Base-by-base conservation (phyloP, 1,284 basidiomycete genomes). In the Sporisorium graminicola region DNA sequence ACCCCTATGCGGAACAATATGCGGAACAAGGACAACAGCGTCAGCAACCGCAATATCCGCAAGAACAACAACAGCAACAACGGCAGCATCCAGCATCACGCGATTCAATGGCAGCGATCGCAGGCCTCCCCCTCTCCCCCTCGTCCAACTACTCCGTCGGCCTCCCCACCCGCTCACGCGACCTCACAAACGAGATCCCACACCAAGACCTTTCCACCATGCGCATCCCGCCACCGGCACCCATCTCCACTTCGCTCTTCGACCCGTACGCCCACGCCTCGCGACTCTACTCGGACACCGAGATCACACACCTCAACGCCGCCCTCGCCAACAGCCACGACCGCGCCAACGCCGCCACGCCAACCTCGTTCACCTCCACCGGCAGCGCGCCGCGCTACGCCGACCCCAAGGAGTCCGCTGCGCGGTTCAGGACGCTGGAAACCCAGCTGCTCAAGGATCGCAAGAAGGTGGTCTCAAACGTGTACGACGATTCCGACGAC, bases 241-340 rank as follows among this genome's bases (percentile, higher is more conserved):
- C 71, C 5, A 40, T 67, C 12, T 16, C 47, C 12, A 62, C 69
- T 0, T 68, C 65, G 9, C 29, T 65, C 26, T 69, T 73, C 61
- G 65, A 74, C 47, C 71, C 74, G 0, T 74, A 69, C 56, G n/a
- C 63, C 29, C 69, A 77, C 47, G 61, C 70, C 8, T 67, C 64
- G 8, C 65, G 58, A 2, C 58, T 73, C 8, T 73, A 73, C 51
- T 44, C 56, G 0, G 35, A 61, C 14, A 58, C 62, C 3, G 58
- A 66, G 12, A 44, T 47, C 16, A 43, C 49, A 3, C 60, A 63
- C 22, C 33, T 71, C 60, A 26, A 40, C 22, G 56, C 66, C 24
- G 63, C 52, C 0, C 46, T 60, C 29, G 12, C 22, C 27, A 22
- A 22, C 29, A 9, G 18, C 20, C 20, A 35, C 43, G 53, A 66